Evolutionary conservation across 495 filamentous ascomycete genomes (phyloP).

Genomic region (Hyaloscypha finlandica): DNA sequence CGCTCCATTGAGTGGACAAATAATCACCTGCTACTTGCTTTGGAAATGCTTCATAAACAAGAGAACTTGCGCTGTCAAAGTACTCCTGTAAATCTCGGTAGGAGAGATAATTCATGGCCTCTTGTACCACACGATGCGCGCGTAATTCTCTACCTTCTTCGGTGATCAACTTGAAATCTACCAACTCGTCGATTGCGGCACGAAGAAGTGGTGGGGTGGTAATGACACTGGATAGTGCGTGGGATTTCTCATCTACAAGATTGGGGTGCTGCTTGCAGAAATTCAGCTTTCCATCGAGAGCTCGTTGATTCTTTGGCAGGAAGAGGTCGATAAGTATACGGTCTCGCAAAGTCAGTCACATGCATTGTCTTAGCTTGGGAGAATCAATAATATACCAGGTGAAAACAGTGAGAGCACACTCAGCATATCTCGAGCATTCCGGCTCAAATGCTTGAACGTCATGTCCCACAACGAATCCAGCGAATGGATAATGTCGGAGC

Average conservation of each 20-base stretch:
- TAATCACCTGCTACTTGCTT: slow-evolving; percentile 1
- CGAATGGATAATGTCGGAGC: slow-evolving; percentile 10
- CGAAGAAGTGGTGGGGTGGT: slow-evolving; percentile 16
- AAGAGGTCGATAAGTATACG: slow-evolving; percentile 9
- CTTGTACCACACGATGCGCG: slow-evolving; percentile 28
- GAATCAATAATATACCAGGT: slow-evolving; percentile 2
- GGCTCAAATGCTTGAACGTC: slow-evolving; percentile 14
- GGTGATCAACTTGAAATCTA: slow-evolving; percentile 24
- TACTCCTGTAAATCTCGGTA: slow-evolving; percentile 19
- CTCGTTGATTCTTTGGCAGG: slow-evolving; percentile 8
- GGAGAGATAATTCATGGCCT: slow-evolving; percentile 17
- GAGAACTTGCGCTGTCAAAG: slow-evolving; percentile 20
- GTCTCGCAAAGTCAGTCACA: slow-evolving; percentile 21
- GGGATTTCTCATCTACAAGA: slow-evolving; percentile 6
- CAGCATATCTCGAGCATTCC: slow-evolving; percentile 11
- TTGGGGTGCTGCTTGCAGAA: slow-evolving; percentile 15
- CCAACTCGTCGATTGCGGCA: slow-evolving; percentile 18
- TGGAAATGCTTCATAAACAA: slow-evolving; percentile 28
- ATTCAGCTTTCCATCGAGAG: not conserved
- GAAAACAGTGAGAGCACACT: slow-evolving; percentile 10
- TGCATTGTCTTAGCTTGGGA: not conserved
- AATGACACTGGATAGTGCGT: slow-evolving; percentile 20
- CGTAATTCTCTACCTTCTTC: slow-evolving; percentile 16
- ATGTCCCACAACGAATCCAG: slow-evolving; percentile 18
- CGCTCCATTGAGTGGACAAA: slow-evolving; percentile 20